phyloP scores from a whole-genome alignment of 768 basidiomycete genomes.

The Favolaschia claudopus region DNA sequence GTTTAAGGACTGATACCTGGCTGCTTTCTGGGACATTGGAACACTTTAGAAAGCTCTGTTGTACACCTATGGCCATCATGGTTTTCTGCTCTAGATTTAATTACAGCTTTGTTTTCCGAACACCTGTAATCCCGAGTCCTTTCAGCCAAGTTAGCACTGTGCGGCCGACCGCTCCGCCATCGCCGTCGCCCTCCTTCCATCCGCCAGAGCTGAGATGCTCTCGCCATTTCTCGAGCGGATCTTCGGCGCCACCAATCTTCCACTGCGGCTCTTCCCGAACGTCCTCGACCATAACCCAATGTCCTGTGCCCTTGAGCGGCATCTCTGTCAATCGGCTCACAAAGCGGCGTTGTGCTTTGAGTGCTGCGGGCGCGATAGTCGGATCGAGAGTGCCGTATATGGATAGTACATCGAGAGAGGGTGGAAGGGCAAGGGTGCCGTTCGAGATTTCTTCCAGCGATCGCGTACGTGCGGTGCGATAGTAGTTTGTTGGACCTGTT shows the following conservation, averaged over 20 bases:
- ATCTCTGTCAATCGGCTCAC: slow-evolving; percentile 59
- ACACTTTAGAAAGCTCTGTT: neutral
- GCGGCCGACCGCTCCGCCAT: slow-evolving; percentile 21
- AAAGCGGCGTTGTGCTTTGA: slow-evolving; percentile 56
- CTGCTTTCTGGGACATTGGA: neutral
- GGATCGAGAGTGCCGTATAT: slow-evolving; percentile 66
- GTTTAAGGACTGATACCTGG: neutral
- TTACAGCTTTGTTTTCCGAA: too few relatives aligned
- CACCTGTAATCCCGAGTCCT: neutral
- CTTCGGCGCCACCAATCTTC: neutral
- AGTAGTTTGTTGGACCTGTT: slow-evolving; percentile 81
- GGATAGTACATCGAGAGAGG: slow-evolving; percentile 64
- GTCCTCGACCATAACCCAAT: slow-evolving; percentile 76
- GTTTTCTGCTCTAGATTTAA: too few relatives aligned
- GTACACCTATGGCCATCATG: too few relatives aligned
- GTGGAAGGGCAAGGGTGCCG: slow-evolving; percentile 44
- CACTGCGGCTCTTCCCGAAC: slow-evolving; percentile 30
- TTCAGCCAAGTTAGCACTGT: slow-evolving; percentile 8
- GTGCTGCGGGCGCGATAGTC: slow-evolving; percentile 50
- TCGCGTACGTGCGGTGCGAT: slow-evolving; percentile 66
- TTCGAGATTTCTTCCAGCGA: slow-evolving; percentile 62
- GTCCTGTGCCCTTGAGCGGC: slow-evolving; percentile 62
- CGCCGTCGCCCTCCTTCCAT: slow-evolving; percentile 14
- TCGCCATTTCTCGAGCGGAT: slow-evolving; percentile 13
- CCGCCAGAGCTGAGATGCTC: slow-evolving; percentile 3